Conservation (phyloP, 805 yeast species). For the Kuraishia ogatae region DNA sequence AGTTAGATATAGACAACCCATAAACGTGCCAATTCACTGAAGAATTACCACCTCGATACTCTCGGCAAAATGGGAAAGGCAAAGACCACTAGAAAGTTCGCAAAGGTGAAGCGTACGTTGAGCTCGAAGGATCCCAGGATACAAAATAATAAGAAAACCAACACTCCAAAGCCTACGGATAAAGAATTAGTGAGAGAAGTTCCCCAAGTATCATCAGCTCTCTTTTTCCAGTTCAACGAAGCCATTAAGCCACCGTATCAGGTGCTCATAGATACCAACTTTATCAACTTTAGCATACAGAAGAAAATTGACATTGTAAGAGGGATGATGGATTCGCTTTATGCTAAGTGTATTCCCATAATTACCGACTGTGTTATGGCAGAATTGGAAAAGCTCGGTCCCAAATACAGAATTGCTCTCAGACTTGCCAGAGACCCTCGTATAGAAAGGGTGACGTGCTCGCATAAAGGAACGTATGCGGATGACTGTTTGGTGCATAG, state of each 20-base stretch:
- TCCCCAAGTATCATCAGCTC: slow-evolving; percentile 94
- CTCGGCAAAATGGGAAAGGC: slow-evolving; percentile 77
- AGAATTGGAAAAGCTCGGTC: slow-evolving; percentile 92
- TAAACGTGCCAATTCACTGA: no score
- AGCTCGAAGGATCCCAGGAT: slow-evolving; percentile 63
- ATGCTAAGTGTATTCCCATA: slow-evolving; percentile 92
- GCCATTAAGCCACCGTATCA: slow-evolving; percentile 98
- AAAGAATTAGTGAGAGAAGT: slow-evolving; percentile 67
- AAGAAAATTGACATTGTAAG: slow-evolving; percentile 91
- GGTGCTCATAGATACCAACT: slow-evolving; percentile 91
- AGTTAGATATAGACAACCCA: no score
- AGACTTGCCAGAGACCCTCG: slow-evolving; percentile 91
- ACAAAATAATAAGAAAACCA: slow-evolving; percentile 30
- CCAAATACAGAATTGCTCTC: slow-evolving; percentile 87
- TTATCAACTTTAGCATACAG: slow-evolving; percentile 92
- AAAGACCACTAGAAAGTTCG: slow-evolving; percentile 93
- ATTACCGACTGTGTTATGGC: slow-evolving; percentile 98
- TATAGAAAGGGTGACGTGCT: slow-evolving; percentile 75
- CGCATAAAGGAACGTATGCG: slow-evolving; percentile 95
- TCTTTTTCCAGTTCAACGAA: slow-evolving; percentile 89
- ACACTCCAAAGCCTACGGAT: slow-evolving; percentile 40
- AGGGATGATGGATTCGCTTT: slow-evolving; percentile 93
- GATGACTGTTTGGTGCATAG: slow-evolving; percentile 95
- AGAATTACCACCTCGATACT: no score
- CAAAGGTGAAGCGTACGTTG: slow-evolving; percentile 79